These are phyloP conservation scores for Spathaspora sp. DNA, from an alignment of 805 yeast genomes.

Conservation along the genomic window DNA sequence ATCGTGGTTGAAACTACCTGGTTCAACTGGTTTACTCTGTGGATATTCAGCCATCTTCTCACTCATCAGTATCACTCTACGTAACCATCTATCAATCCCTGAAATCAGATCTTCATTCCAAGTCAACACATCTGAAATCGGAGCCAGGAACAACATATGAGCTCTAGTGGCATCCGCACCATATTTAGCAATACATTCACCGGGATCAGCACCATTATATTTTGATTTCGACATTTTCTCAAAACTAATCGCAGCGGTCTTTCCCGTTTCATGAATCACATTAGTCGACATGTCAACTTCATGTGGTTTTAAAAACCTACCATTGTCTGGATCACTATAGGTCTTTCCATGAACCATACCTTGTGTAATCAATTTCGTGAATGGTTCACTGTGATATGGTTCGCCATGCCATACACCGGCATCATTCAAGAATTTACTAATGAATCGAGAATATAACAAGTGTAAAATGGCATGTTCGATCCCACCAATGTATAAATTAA, in stretches of 20 bases:
- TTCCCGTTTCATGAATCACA: slow-evolving; percentile 46
- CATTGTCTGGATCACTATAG: slow-evolving; percentile 63
- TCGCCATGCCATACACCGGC: slow-evolving; percentile 68
- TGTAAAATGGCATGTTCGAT: slow-evolving; percentile 96
- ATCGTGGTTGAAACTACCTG: slow-evolving; percentile 26
- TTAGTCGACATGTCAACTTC: slow-evolving; percentile 57
- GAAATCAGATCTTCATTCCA: slow-evolving; percentile 90
- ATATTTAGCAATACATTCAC: slow-evolving; percentile 62
- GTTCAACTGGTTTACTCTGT: slow-evolving; percentile 12
- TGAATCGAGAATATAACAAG: slow-evolving; percentile 78
- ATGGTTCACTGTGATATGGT: slow-evolving; percentile 68
- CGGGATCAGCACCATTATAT: slow-evolving; percentile 91
- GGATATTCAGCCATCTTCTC: slow-evolving; percentile 13
- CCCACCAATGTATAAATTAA: slow-evolving; percentile 91
- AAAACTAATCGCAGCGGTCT: slow-evolving; percentile 51
- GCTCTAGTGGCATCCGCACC: slow-evolving; percentile 97
- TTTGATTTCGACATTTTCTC: slow-evolving; percentile 98
- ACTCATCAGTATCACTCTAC: slow-evolving; percentile 44
- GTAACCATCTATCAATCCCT: slow-evolving; percentile 87
- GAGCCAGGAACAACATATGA: slow-evolving; percentile 88
- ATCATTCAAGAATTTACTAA: slow-evolving; percentile 71
- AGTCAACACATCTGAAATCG: slow-evolving; percentile 71
- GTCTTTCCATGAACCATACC: slow-evolving; percentile 99
- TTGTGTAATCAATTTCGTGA: slow-evolving; percentile 77
- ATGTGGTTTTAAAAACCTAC: slow-evolving; percentile 73